Percentiles rank a stretch among this genome's conserved stretches.
These are phyloP conservation scores for Lophium mytilinum DNA, from an alignment of 495 filamentous ascomycete genomes.

Conservation along the genomic window DNA sequence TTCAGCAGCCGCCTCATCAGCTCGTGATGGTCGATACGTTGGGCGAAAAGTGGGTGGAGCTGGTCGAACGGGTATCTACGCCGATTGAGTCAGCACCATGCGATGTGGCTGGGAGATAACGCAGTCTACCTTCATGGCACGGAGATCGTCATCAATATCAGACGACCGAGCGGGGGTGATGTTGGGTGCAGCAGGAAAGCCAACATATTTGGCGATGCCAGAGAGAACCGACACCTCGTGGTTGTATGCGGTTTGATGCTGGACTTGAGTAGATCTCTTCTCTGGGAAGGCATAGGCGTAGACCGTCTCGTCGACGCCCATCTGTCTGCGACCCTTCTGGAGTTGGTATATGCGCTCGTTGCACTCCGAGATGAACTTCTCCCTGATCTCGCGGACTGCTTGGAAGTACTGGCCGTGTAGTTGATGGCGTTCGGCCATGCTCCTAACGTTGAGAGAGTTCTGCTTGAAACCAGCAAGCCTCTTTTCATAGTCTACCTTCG, in stretches of 20 bases:
- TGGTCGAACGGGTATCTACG: constrained; percentile 20
- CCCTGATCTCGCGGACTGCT: constrained; percentile 68
- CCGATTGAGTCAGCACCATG: constrained; percentile 3
- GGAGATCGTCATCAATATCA: constrained; percentile 78
- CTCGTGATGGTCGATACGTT: constrained; percentile 32
- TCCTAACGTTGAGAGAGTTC: constrained; percentile 60
- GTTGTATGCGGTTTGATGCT: constrained; percentile 80
- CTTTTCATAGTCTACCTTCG: constrained; percentile 67
- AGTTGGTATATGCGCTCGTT: constrained; percentile 86
- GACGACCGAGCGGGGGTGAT: constrained; percentile 60
- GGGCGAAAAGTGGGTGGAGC: constrained; percentile 16
- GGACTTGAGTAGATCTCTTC: constrained; percentile 61
- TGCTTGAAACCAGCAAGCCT: constrained; percentile 63
- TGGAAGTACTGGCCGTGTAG: constrained; percentile 83
- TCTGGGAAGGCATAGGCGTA: constrained; percentile 55
- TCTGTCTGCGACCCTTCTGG: constrained; percentile 68
- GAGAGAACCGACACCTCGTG: constrained; percentile 85
- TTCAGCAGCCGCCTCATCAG: constrained; percentile 54
- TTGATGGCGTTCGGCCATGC: constrained; percentile 71
- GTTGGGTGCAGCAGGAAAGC: constrained; percentile 89
- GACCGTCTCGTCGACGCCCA: constrained; percentile 72
- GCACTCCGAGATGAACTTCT: constrained; percentile 68
- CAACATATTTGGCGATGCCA: constrained; percentile 86
- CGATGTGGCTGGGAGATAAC: neutral
- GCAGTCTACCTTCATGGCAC: constrained; percentile 77